Conservation (phyloP, 768 basidiomycete species). For the Tylopilus balloui region DNA sequence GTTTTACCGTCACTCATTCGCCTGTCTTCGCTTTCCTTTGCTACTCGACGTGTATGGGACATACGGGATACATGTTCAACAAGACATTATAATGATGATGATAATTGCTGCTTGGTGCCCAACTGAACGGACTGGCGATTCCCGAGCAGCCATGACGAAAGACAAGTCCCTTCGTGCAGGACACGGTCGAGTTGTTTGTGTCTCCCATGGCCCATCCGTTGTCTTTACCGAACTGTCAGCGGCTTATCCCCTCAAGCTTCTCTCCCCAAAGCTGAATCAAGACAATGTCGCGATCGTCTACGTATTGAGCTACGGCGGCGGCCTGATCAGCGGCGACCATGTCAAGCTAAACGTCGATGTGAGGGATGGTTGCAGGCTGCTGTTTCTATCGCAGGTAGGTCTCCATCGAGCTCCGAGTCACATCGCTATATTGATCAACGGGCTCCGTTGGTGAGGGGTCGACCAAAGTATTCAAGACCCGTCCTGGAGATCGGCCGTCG, state of each 20-base stretch:
- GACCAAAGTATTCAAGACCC: slow-evolving; percentile 90
- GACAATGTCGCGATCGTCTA: slow-evolving; percentile 66
- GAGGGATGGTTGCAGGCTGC: slow-evolving; percentile 49
- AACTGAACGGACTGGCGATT: not conserved
- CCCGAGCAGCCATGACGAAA: not conserved
- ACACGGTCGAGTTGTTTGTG: slow-evolving; percentile 53
- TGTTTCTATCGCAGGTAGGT: slow-evolving; percentile 84
- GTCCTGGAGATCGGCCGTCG: slow-evolving; percentile 57
- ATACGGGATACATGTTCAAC: slow-evolving; percentile 34
- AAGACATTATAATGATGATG: slow-evolving; percentile 20
- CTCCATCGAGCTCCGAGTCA: not conserved
- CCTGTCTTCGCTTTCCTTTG: slow-evolving; percentile 12
- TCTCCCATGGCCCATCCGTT: slow-evolving; percentile 49
- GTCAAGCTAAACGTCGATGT: slow-evolving; percentile 62
- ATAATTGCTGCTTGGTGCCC: slow-evolving; percentile 8
- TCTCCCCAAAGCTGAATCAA: slow-evolving; percentile 59
- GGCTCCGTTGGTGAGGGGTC: slow-evolving; percentile 54
- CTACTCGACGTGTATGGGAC: slow-evolving; percentile 36
- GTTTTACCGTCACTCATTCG: slow-evolving; percentile 22
- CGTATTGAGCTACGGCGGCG: slow-evolving; percentile 85
- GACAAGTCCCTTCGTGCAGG: slow-evolving; percentile 34
- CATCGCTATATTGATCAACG: slow-evolving; percentile 3
- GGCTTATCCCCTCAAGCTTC: slow-evolving; percentile 83
- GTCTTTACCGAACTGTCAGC: slow-evolving; percentile 73
- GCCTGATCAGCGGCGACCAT: slow-evolving; percentile 82